Base-by-base conservation (phyloP, 2,329 filamentous ascomycete genomes). In the Ophiostoma australiae region DNA sequence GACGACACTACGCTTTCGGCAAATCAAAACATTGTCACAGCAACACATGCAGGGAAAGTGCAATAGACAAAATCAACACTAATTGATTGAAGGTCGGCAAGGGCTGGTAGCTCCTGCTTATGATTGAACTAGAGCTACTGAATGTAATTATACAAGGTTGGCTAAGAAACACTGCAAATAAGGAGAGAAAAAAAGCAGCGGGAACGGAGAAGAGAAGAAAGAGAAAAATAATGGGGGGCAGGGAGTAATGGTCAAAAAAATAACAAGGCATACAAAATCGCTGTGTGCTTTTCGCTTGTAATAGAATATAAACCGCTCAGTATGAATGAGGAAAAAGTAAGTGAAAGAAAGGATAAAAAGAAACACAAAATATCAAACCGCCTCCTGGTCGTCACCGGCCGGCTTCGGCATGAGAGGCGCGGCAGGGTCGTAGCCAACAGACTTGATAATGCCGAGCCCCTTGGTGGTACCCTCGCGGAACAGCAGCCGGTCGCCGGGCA, bases 401-500 rank as follows among this genome's bases (percentile, higher is more conserved):
- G 27, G 20, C 70, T 70, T 72, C 4, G 73, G 73, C 73, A 74
- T 73, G 58, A 87, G 75, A 4, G 84, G 84, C n/a, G 83, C 79
- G 11, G 77, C 77, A 0, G 89, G 84, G 78, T 98, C 93, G 79
- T 98, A 99, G 2, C 93, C 93, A 0, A 98, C 86, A 55, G 88
- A 87, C 79, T 97, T 97, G 68, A 99, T 93, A 73, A 99, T 97
- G 0, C 95, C 95, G 0, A 99, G 82, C 0, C 95, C 95, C 82
- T 98, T 98, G 0, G 95, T 99, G 73, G 93, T 86, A 0, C 95
- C 95, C 81, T 99, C 95, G 61, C 95, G 87, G 84, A 99, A 99
- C 23, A 99, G 82, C 41, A 99, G 87, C 31, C 94, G 86, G 79
- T 98, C 95, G 0, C 95, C 95, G 0, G 93, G 90, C 0, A 89